Base-by-base conservation (phyloP, 2,329 filamentous ascomycete species). In the Cercospora sp. region DNA sequence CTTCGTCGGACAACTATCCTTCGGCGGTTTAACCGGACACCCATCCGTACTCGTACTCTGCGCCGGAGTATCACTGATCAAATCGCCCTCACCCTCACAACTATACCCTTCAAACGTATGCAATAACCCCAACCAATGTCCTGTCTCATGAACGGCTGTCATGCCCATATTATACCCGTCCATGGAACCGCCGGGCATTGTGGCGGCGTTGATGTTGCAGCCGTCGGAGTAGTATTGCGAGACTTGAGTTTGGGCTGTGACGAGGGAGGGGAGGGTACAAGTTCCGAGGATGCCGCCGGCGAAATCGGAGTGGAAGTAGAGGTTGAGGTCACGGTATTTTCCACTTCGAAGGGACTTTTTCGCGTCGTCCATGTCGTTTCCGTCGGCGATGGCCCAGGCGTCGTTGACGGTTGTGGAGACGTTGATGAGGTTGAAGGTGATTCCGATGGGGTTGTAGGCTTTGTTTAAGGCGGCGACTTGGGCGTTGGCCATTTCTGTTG, bases 251-350 rank as follows among this genome's bases (percentile, higher is more conserved):
- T 79, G 74, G 71, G 81, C 72, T 6, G 73, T 77, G 9, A 83
- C 75, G 64, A 77, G 73, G 6, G 77, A 76, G 4, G 81, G 81
- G 20, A 87, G 77, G 0, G 83, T 86, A 78, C 86, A 88, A 63
- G 84, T 84, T 1, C 86, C 86, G 2, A 88, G 80, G 3, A 87
- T 77, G 60, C 76, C 76, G 63, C 79, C 79, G 5, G 74, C 66
- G 28, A 88, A 80, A 65, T 87, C 80, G 33, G 83, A 84, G 76
- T 87, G 84, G 79, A 87, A 88, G 79, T 87, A 88, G 67, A 89
- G 79, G 75, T 89, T 89, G 39, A 88, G 80, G 1, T 83, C 82
- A 45, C 73, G 69, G 77, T 89, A 89, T 45, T 76, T 83, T 62
- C 87, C 86, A 67, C 81, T 78, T 23, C 86, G 84, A 2, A 88